These are phyloP conservation scores for Naumovozyma baii DNA, from an alignment of 805 yeast species.

Conservation along the genomic window DNA sequence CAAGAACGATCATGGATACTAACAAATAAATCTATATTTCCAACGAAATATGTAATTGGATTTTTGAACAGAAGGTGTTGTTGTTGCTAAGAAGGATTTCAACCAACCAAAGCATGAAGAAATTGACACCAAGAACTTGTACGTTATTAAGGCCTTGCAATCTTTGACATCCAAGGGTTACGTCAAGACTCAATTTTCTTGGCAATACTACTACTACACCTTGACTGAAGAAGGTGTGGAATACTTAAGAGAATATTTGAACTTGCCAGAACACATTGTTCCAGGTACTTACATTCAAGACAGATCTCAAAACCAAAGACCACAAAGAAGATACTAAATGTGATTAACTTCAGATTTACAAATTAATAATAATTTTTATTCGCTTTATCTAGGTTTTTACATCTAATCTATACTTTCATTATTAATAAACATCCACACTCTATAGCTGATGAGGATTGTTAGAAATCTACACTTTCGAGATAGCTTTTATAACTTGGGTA, in stretches of 20 bases:
- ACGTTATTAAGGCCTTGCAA: slow-evolving; percentile 97
- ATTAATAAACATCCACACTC: neutral
- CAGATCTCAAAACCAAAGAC: slow-evolving; percentile 70
- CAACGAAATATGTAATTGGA: too few species aligned
- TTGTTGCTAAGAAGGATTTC: slow-evolving; percentile 98
- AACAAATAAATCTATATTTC: too few species aligned
- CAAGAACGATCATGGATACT: too few species aligned
- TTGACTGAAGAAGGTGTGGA: slow-evolving; percentile 99
- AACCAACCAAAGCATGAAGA: slow-evolving; percentile 97
- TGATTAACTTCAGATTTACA: neutral
- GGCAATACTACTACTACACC: slow-evolving; percentile 99
- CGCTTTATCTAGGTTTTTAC: slow-evolving; percentile 12
- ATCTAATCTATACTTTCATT: slow-evolving; percentile 1
- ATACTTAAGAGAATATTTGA: slow-evolving; percentile 94
- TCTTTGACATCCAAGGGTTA: slow-evolving; percentile 97
- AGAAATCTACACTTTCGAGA: too few species aligned
- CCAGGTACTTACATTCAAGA: slow-evolving; percentile 97
- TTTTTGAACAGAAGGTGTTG: slow-evolving; percentile 79
- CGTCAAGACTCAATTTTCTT: slow-evolving; percentile 99
- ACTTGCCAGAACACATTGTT: slow-evolving; percentile 96
- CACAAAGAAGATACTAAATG: slow-evolving; percentile 40
- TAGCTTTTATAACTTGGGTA: too few species aligned
- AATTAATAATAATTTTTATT: too few species aligned
- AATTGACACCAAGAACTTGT: slow-evolving; percentile 95
- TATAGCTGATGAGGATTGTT: too few species aligned